Conservation (phyloP, 2,329 filamentous ascomycete species). For the Madurella fahalii region DNA sequence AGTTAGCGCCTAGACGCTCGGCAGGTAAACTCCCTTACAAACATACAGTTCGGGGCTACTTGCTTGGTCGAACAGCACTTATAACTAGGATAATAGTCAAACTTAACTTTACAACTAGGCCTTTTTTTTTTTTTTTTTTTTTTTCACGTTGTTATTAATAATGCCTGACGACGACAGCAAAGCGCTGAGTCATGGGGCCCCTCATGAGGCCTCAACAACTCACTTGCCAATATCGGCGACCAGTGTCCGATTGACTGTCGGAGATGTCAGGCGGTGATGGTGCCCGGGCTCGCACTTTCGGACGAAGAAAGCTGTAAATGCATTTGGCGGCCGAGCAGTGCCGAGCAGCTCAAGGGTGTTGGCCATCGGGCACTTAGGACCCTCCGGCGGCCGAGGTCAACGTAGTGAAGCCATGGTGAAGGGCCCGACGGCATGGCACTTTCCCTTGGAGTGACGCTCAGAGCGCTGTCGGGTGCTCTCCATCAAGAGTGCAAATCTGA, state of each 20-base stretch:
- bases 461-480: background rate
- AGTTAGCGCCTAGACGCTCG: no score
- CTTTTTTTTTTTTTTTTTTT: slow-evolving; percentile 7
- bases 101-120: no score
- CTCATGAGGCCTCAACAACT: background rate
- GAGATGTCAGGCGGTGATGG: background rate
- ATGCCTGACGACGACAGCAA: background rate
- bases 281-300: background rate
- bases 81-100: no score
- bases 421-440: background rate
- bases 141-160: background rate
- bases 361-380: background rate
- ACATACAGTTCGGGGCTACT: no score
- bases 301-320: no score
- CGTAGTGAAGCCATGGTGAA: background rate
- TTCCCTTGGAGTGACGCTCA: background rate
- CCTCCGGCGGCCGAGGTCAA: background rate
- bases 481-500: background rate
- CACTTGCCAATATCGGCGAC: background rate
- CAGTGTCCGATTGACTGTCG: background rate
- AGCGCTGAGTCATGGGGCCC: background rate
- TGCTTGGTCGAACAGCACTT: no score
- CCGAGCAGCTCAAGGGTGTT: background rate
- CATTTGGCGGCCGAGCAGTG: no score
- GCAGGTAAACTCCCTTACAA: no score